Percentiles rank a stretch among this genome's conserved stretches.
Conservation (phyloP, 257 asterid genomes). For the Henckelia pumila region DNA sequence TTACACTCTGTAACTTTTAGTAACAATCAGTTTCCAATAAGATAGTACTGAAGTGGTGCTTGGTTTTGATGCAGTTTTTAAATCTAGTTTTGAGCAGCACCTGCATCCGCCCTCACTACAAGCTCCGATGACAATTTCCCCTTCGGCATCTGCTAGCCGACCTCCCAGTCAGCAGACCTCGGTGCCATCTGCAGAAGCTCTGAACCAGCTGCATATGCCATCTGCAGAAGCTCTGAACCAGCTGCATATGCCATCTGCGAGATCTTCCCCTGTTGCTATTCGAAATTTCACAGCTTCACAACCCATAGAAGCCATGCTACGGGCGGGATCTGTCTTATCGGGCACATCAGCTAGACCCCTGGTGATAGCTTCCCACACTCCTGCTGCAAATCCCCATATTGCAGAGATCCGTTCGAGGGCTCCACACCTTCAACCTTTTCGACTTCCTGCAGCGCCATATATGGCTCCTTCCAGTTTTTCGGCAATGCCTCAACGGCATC, state of each 20-base stretch:
- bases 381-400: slow-evolving; percentile 36
- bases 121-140: slow-evolving; percentile 29
- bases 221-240: slow-evolving; percentile 6
- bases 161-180: slow-evolving; percentile 17
- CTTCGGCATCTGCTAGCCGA: slow-evolving; percentile 26
- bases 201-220: slow-evolving; percentile 6
- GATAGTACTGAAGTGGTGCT: neutral
- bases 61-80: slow-evolving; percentile 36
- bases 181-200: neutral
- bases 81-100: slow-evolving; percentile 41
- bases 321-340: slow-evolving; percentile 34
- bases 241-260: slow-evolving; percentile 10
- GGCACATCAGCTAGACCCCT: slow-evolving; percentile 53
- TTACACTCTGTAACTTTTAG: too few species aligned
- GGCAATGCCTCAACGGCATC: slow-evolving; percentile 15
- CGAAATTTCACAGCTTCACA: slow-evolving; percentile 31
- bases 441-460: slow-evolving; percentile 35
- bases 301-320: slow-evolving; percentile 29
- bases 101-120: slow-evolving; percentile 37
- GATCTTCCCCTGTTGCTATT: slow-evolving; percentile 26
- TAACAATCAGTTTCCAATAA: too few species aligned
- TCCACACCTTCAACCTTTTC: slow-evolving; percentile 51
- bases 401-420: slow-evolving; percentile 46
- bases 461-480: slow-evolving; percentile 17
- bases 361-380: slow-evolving; percentile 47